Evolutionary conservation across 495 filamentous ascomycete genomes (phyloP).

Genomic region (Penicillium paxilli): DNA sequence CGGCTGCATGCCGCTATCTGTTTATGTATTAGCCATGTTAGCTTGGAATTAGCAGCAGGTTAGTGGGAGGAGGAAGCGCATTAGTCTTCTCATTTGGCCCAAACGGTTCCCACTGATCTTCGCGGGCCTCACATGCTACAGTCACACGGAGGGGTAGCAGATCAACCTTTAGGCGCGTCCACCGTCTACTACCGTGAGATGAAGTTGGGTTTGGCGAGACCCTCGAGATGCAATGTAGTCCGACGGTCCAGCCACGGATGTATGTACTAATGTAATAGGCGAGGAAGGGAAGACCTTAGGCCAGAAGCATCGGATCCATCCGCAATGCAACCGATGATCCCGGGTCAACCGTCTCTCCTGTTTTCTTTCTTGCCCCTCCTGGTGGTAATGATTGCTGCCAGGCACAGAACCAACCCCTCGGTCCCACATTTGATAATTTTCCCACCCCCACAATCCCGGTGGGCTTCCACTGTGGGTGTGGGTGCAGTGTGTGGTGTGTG

Average conservation of each 20-base stretch:
- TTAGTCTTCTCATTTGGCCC: not conserved
- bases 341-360: not conserved
- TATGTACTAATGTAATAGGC: not conserved
- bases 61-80: not conserved
- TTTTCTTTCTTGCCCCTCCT: too few relatives aligned
- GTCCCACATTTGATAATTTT: conserved; percentile 10
- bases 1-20: not conserved
- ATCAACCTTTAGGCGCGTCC: not conserved
- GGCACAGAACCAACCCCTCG: conserved; percentile 1
- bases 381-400: not conserved
- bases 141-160: conserved; percentile 6
- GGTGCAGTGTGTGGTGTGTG: too few relatives aligned
- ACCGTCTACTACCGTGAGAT: not conserved
- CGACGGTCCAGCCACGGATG: not conserved
- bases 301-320: conserved; percentile 1
- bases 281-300: not conserved
- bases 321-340: conserved; percentile 3
- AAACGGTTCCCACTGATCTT: conserved; percentile 10
- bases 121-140: conserved; percentile 10
- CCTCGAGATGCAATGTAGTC: not conserved
- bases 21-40: not conserved
- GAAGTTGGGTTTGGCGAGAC: not conserved
- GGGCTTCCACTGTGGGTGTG: not conserved
- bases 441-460: conserved; percentile 16
- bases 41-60: not conserved